Base-by-base conservation (phyloP, 164 flowering plant genomes). In the Stephania yunnanensis region DNA sequence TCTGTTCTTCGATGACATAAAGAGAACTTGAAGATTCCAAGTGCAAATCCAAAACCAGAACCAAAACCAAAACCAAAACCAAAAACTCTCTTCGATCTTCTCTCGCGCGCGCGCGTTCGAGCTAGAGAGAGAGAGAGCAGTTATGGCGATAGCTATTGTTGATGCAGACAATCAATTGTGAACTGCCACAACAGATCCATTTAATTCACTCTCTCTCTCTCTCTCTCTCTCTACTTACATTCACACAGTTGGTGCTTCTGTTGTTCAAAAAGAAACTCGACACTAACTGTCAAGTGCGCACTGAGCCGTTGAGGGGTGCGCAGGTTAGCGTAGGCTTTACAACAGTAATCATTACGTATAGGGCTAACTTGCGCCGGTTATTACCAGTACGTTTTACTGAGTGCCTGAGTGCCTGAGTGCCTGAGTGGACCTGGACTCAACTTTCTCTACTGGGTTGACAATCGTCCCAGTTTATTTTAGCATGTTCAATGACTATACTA, bases 1-100 rank as follows among this genome's bases (percentile, higher is more conserved):
- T 75, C 80, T 73, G 50, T 61, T 81, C 46, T 44, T 70, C 71
- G 77, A 82, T 81, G 87, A 80, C 89, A 85, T 84, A 75, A 75
- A 74, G 85, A 74, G 85, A 81, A 50, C 31, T 70, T 55, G 2
- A 63, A 50, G 46, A 22, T 46, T 36, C 25, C 25, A 25, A 25
- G 25, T 25, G 25, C 25, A 25, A 25, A 25, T 25, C 25, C 25
- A 25, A 25, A 25, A 25, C 25, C 70, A 25, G 25, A 61, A 25
- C 20, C 66, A 6, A 20, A 61, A 61, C n/a, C n/a, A n/a, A n/a
- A 61, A 25, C 20, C 66, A 6, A 20, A 61, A 9, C n/a, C 55
- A 73, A 52, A 58, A 71, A 66, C 71, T 0, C 66, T 17, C 22
- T 58, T 4, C 20, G 63, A 73, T 46, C 71, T 42, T 68, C 52